Conservation (phyloP, 306 rosid species). For the Prunus padus region DNA sequence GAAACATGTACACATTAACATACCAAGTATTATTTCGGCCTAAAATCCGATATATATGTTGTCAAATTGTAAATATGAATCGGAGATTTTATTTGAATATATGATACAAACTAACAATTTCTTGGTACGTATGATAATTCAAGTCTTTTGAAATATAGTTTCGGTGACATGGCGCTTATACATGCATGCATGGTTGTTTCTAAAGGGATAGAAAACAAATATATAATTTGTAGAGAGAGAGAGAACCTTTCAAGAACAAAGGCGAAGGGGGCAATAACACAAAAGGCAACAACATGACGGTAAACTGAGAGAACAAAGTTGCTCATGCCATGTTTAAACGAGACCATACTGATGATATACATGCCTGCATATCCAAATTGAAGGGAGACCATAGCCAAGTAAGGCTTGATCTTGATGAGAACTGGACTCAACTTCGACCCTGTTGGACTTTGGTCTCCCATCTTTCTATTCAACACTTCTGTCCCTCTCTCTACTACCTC, state of each 20-base stretch:
- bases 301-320: constrained; percentile 82
- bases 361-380: constrained; percentile 93
- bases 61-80: background rate
- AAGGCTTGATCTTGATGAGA: constrained; percentile 58
- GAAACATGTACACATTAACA: background rate
- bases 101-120: no score
- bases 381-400: constrained; percentile 78
- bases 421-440: constrained; percentile 19
- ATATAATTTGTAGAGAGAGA: background rate
- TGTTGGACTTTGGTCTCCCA: constrained; percentile 44
- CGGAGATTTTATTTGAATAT: background rate
- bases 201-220: background rate
- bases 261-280: constrained; percentile 76
- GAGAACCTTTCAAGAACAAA: constrained; percentile 71
- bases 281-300: constrained; percentile 75
- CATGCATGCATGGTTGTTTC: background rate
- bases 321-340: constrained; percentile 89
- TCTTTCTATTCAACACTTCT: constrained; percentile 12
- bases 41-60: background rate
- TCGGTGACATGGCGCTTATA: background rate
- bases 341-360: constrained; percentile 85
- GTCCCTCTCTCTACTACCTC: constrained; percentile 14
- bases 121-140: no score
- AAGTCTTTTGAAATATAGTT: background rate
- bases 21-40: background rate